These are phyloP conservation scores for Diaporthe ampelina DNA, from an alignment of 2,329 filamentous ascomycete genomes.

Conservation along the genomic window DNA sequence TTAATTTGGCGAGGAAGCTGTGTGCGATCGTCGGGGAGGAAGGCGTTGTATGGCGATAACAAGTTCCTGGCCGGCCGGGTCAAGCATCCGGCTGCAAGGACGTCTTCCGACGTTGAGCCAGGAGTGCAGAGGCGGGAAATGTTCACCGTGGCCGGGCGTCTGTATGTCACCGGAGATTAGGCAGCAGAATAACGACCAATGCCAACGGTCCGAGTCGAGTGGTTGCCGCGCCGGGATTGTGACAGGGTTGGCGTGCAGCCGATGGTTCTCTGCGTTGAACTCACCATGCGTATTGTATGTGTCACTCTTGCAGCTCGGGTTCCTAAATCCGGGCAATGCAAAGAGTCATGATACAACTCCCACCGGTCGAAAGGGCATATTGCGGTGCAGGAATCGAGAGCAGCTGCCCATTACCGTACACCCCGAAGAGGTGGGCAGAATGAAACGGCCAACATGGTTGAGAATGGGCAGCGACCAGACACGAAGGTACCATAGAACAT, in stretches of 20 bases:
- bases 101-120: no score
- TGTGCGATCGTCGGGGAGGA: slow-evolving; percentile 3
- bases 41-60: not conserved
- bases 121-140: not conserved
- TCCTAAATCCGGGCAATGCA: not conserved
- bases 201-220: not conserved
- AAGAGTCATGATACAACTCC: not conserved
- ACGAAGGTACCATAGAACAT: not conserved
- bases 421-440: not conserved
- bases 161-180: not conserved
- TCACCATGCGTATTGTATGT: not conserved
- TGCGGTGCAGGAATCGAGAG: not conserved
- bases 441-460: not conserved
- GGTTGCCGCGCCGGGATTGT: not conserved
- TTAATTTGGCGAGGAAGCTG: not conserved
- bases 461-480: not conserved
- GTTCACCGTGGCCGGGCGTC: not conserved
- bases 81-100: not conserved
- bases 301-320: not conserved
- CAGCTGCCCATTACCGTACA: not conserved
- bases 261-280: not conserved
- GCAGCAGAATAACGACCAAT: slow-evolving; percentile 26
- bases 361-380: not conserved
- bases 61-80: no score
- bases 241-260: not conserved